Evolutionary conservation across 2,329 filamentous ascomycete species (phyloP), one percentile per base, ranked within the genome.

Genomic region (Cladosporium sp.): DNA sequence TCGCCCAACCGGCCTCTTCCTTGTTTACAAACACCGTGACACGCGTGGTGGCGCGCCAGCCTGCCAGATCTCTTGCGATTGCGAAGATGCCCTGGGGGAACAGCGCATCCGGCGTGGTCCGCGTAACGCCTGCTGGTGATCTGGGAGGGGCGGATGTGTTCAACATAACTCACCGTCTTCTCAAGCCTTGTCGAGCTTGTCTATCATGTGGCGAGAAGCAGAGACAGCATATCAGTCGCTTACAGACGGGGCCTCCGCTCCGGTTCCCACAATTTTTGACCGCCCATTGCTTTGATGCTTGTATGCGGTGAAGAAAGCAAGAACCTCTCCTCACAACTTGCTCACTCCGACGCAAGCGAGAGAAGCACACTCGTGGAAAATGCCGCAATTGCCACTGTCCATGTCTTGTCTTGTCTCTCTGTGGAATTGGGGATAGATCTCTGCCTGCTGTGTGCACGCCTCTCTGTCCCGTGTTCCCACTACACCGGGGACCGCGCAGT

Each of bases 261-360:
- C 49, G 5, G 49, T 54, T 28, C n/a, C 51, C 51, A 54, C 51
- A 30, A 32, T n/a, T 54, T 14, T 14, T 32, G 25, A 54, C 51
- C 51, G 51, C 51, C 26, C n/a, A 46, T 46, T n/a, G 39, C 18
- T 28, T 30, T n/a, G n/a, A n/a, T n/a, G 49, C 26, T 43, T 21
- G 36, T 21, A 54, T 54, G 51, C 51, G 51, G 51, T 54, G 51
- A 54, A 54, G 51, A 54, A 54, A 30, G 30, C 26, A 54, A n/a
- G 26, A 21, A 28, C 51, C 51, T 54, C 51, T 30, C 28, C 51
- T 46, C 39, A 46, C n/a, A 21, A 21, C 39, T 21, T 23, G n/a
- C 39, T 23, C 5, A 11, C 39, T 46, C 7, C n/a, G n/a, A n/a
- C n/a, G 39, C 39, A n/a, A 46, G 39, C 21, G n/a, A 21, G 39